These are phyloP conservation scores for Apiotrichum mycotoxinovorans DNA, from an alignment of 1,284 basidiomycete species.

Conservation along the genomic window DNA sequence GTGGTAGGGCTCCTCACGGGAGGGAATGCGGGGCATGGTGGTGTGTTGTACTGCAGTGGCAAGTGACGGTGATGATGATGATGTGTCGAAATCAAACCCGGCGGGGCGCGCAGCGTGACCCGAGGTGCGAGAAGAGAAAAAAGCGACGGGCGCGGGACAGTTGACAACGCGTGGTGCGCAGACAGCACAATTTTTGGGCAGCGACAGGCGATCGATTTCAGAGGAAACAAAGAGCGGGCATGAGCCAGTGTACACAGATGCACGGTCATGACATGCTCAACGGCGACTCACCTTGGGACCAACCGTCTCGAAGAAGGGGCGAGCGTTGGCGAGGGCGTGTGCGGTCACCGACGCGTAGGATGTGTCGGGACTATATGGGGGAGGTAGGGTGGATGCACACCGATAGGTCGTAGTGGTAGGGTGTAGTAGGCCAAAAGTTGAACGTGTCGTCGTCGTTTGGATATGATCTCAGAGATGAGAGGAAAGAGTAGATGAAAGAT, in stretches of 20 bases:
- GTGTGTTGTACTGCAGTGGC: not conserved
- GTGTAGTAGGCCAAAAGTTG: not conserved
- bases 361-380: not conserved
- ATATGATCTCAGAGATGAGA: no score
- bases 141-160: conserved; percentile 1
- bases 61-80: not conserved
- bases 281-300: conserved; percentile 1
- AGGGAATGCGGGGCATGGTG: conserved; percentile 55
- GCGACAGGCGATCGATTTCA: no score
- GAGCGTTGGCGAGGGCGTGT: not conserved
- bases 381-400: not conserved
- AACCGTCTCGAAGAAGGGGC: not conserved
- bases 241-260: conserved; percentile 1
- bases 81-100: not conserved
- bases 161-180: not conserved
- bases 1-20: conserved; percentile 55
- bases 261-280: not conserved
- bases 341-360: not conserved
- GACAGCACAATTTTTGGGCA: no score
- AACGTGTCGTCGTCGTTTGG: no score
- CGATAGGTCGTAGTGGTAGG: not conserved
- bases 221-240: conserved; percentile 3
- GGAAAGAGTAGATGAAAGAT: no score
- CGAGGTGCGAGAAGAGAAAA: not conserved
- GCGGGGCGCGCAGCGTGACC: no score